phyloP scores from a whole-genome alignment of 2,329 filamentous ascomycete genomes.

The Pseudopyrenochaeta lycopersici region DNA sequence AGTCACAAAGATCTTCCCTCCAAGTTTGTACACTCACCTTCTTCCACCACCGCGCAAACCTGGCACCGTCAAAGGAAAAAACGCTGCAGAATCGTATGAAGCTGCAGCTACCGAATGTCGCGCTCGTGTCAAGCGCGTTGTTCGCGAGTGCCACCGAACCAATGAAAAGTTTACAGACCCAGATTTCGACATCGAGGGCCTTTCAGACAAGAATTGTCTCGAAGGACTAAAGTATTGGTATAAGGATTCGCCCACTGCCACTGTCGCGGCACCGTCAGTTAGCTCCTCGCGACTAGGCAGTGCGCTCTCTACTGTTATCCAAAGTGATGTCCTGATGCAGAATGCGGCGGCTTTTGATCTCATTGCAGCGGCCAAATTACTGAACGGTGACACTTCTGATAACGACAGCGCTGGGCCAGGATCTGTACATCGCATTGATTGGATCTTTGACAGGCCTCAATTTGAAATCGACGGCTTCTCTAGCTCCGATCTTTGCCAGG shows the following conservation, averaged over 20 bases:
- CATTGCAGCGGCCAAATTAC: slow-evolving; percentile 69
- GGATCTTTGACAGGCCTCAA: slow-evolving; percentile 78
- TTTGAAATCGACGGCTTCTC: slow-evolving; percentile 81
- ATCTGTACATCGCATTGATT: slow-evolving; percentile 57
- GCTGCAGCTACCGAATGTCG: slow-evolving; percentile 74
- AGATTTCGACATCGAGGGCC: slow-evolving; percentile 83
- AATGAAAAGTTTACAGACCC: slow-evolving; percentile 87
- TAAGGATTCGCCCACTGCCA: slow-evolving; percentile 58
- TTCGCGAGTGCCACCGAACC: slow-evolving; percentile 72
- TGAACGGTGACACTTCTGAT: slow-evolving; percentile 39
- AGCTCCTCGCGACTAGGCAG: slow-evolving; percentile 24
- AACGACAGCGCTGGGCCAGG: slow-evolving; percentile 18
- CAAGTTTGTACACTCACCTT: slow-evolving; percentile 67
- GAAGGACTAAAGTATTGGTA: slow-evolving; percentile 53
- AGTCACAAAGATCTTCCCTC: slow-evolving; percentile 73
- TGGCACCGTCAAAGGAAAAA: slow-evolving; percentile 66
- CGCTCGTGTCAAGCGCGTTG: slow-evolving; percentile 65
- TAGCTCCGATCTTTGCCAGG: slow-evolving; percentile 81
- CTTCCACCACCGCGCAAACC: slow-evolving; percentile 43
- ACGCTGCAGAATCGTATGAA: slow-evolving; percentile 73
- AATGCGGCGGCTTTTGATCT: slow-evolving; percentile 30
- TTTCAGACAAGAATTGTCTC: slow-evolving; percentile 57
- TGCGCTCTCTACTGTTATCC: slow-evolving; percentile 34
- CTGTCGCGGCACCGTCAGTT: slow-evolving; percentile 31
- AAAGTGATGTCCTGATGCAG: slow-evolving; percentile 28